phyloP scores from a whole-genome alignment of 83 land plant species.

The Picea engelmannii region DNA sequence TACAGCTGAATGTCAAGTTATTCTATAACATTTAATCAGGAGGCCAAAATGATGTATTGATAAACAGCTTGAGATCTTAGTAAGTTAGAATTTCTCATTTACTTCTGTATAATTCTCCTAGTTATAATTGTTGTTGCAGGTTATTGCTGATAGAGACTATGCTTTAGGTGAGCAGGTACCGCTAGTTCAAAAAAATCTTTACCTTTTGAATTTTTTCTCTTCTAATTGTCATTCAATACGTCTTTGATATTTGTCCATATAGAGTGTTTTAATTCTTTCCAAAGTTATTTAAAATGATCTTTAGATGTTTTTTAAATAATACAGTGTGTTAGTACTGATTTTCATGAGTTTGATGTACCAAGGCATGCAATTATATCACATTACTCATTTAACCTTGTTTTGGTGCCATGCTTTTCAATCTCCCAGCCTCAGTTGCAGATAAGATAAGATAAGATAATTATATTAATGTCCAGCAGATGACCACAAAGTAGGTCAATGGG shows the following conservation, averaged over 20 bases:
- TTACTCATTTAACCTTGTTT: no score
- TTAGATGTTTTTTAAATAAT: not conserved
- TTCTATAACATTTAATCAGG: not conserved
- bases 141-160: slow-evolving; percentile 84
- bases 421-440: no score
- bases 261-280: not conserved
- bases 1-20: not conserved
- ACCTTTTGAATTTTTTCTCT: not conserved
- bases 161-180: slow-evolving; percentile 69
- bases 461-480: no score
- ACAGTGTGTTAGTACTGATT: not conserved
- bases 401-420: no score
- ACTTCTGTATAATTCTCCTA: not conserved
- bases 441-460: no score
- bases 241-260: not conserved
- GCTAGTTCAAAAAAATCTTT: not conserved
- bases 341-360: no score
- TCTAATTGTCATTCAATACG: not conserved
- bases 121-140: slow-evolving; percentile 33
- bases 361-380: no score
- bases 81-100: not conserved
- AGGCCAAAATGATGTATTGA: not conserved
- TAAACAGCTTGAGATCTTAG: not conserved
- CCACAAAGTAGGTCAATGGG: no score
- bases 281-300: not conserved